Conservation (phyloP, 805 yeast genomes). For the Kodamaea neixiangensis region DNA sequence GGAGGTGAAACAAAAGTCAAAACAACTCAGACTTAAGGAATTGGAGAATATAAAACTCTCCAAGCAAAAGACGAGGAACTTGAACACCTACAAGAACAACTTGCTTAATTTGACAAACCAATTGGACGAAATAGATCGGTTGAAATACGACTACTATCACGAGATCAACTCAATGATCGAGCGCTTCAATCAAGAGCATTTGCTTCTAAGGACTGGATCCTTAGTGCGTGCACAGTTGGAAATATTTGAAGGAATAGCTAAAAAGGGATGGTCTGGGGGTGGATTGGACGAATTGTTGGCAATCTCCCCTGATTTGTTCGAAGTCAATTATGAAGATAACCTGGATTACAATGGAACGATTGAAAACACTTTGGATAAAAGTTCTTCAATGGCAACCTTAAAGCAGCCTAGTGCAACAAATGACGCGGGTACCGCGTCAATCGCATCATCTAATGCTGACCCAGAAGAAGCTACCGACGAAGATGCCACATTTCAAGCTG, state of each 20-base stretch:
- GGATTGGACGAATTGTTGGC: slow-evolving; percentile 72
- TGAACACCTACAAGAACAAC: slow-evolving; percentile 66
- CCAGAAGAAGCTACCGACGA: not conserved
- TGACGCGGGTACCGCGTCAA: not conserved
- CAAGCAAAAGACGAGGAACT: slow-evolving; percentile 60
- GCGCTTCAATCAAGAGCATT: slow-evolving; percentile 51
- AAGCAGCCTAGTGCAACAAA: slow-evolving; percentile 2
- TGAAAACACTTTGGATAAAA: slow-evolving; percentile 6
- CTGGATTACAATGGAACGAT: not conserved
- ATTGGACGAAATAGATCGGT: slow-evolving; percentile 73
- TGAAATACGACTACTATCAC: slow-evolving; percentile 74
- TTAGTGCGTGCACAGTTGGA: slow-evolving; percentile 79
- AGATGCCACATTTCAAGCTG: not conserved
- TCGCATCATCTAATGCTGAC: not conserved
- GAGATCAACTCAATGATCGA: slow-evolving; percentile 63
- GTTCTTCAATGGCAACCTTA: slow-evolving; percentile 10
- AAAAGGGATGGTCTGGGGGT: slow-evolving; percentile 86
- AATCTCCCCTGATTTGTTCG: slow-evolving; percentile 57
- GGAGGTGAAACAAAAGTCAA: slow-evolving; percentile 54
- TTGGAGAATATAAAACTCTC: slow-evolving; percentile 59
- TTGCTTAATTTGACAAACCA: slow-evolving; percentile 68
- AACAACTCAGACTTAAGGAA: slow-evolving; percentile 59
- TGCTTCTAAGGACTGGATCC: slow-evolving; percentile 59
- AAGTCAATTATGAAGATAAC: slow-evolving; percentile 14
- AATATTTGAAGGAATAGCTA: slow-evolving; percentile 75